Evolutionary conservation across 2,329 filamentous ascomycete species (phyloP), one percentile per base, ranked within the genome.

Genomic region (Monosporascus cannonballus): DNA sequence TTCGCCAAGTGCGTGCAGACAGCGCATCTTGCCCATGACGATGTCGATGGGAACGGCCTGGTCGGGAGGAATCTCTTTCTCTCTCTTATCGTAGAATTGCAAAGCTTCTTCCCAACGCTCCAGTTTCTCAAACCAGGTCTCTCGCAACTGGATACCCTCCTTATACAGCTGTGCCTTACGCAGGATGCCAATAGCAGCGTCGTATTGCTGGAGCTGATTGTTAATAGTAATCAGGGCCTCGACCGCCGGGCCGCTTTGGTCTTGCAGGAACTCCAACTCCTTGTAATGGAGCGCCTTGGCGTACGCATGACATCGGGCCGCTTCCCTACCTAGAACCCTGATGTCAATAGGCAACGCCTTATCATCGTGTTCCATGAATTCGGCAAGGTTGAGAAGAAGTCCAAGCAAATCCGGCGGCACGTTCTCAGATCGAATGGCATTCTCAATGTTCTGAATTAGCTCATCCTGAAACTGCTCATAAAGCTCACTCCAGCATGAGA

Each of bases 321-420:
- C 94, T 69, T 97, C 96, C 66, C 93, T 88, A 34, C 95, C 95
- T 11, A 99, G 80, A 9, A 94, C 91, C 48, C 94, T 81, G 58
- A 99, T 96, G 66, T 99, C 95, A 57, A 99, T 99, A 2, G 94
- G 94, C 50, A 99, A 76, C 15, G 95, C 93, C 70, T 99, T 99
- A 69, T 99, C 94, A 63, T 99, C 95, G 65, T 99, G 94, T 68
- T 99, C 94, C 94, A 99, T 99, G 69, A 99, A 99, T 68, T 99
- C 94, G 22, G 94, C 94, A 49, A 99, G 79, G 65, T 99, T 99
- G 48, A 99, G 83, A 27, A 99, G 77, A 48, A 96, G 87, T 55
- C 96, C 93, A 8, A 99, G 77, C 59, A 99, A 87, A 69, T 99
- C 95, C 0, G 95, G 94, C 0, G 94, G 93, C 14, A 99, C 95